Evolutionary conservation across 192 early-diverging fungal genomes (phyloP).

Genomic region (Umbelopsis sp.): DNA sequence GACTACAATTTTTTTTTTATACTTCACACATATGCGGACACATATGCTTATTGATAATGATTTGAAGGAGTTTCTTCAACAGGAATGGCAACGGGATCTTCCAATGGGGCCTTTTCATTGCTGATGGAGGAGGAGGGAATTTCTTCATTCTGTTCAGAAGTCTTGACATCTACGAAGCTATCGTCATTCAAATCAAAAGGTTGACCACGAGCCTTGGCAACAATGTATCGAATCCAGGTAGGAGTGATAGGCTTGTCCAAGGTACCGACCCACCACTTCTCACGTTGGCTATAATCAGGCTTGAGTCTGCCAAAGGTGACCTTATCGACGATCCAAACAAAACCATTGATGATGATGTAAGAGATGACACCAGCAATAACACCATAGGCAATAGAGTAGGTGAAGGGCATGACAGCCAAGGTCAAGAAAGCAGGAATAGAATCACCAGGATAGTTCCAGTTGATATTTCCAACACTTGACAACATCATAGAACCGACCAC

Average conservation of each 20-base stretch:
- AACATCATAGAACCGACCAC: conserved; percentile 83
- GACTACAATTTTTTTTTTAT: too few relatives aligned
- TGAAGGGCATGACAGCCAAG: conserved; percentile 76
- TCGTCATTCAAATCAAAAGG: conserved; percentile 21
- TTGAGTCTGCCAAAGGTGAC: conserved; percentile 55
- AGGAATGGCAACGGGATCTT: conserved; percentile 7
- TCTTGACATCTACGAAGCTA: neutral
- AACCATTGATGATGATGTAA: conserved; percentile 70
- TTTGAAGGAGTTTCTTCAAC: neutral
- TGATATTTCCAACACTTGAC: conserved; percentile 66
- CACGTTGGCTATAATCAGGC: conserved; percentile 34
- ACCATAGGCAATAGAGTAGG: conserved; percentile 83
- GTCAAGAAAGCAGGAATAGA: conserved; percentile 79
- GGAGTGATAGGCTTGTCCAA: conserved; percentile 26
- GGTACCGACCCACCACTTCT: conserved; percentile 37
- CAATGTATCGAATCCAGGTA: conserved; percentile 29
- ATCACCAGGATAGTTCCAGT: conserved; percentile 80
- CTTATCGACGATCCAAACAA: conserved; percentile 58
- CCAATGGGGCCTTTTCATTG: neutral
- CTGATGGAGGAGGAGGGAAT: neutral
- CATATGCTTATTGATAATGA: neutral
- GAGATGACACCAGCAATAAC: conserved; percentile 73
- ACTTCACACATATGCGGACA: too few relatives aligned
- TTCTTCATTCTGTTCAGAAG: neutral
- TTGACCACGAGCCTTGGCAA: conserved; percentile 29